Evolutionary conservation across 2,329 filamentous ascomycete genomes (phyloP).

Genomic region (Xylaria sp.): DNA sequence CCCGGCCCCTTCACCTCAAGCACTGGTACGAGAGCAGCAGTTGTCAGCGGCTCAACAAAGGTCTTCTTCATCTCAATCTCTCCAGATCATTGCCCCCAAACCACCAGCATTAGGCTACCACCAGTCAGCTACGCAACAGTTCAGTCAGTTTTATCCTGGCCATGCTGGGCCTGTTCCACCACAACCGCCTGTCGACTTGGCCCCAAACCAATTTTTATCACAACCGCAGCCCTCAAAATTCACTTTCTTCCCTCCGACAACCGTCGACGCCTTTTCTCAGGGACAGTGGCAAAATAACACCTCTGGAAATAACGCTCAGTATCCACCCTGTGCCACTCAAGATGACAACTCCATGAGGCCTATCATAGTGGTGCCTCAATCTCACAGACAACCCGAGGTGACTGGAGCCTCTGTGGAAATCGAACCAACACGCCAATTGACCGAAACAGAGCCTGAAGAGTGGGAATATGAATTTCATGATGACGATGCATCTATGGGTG

Average conservation of each 20-base stretch:
- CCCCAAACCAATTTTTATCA: slow-evolving; percentile 22
- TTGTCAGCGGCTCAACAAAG: slow-evolving; percentile 40
- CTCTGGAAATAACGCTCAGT: slow-evolving; percentile 24
- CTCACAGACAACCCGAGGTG: slow-evolving; percentile 16
- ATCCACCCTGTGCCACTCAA: slow-evolving; percentile 17
- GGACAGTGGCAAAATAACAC: slow-evolving; percentile 26
- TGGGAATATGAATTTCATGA: slow-evolving; percentile 48
- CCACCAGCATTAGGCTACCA: slow-evolving; percentile 38
- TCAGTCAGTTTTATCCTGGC: slow-evolving; percentile 29
- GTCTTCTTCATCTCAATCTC: slow-evolving; percentile 35
- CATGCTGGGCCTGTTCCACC: slow-evolving; percentile 31
- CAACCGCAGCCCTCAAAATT: slow-evolving; percentile 26
- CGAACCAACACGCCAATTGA: slow-evolving; percentile 6
- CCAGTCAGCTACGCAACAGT: slow-evolving; percentile 28
- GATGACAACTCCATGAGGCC: slow-evolving; percentile 14
- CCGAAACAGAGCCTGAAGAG: slow-evolving; percentile 21
- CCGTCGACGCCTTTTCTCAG: slow-evolving; percentile 27
- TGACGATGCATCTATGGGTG: slow-evolving; percentile 58
- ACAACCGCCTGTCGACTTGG: slow-evolving; percentile 22
- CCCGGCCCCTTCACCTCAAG: slow-evolving; percentile 41
- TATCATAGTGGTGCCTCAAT: slow-evolving; percentile 14
- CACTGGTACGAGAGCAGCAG: slow-evolving; percentile 40
- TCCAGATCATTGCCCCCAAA: slow-evolving; percentile 49
- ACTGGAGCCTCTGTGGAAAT: slow-evolving; percentile 21
- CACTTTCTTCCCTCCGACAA: slow-evolving; percentile 31